Evolutionary conservation across 148 eudicot genomes (phyloP).

Genomic region (Spergularia bocconei): DNA sequence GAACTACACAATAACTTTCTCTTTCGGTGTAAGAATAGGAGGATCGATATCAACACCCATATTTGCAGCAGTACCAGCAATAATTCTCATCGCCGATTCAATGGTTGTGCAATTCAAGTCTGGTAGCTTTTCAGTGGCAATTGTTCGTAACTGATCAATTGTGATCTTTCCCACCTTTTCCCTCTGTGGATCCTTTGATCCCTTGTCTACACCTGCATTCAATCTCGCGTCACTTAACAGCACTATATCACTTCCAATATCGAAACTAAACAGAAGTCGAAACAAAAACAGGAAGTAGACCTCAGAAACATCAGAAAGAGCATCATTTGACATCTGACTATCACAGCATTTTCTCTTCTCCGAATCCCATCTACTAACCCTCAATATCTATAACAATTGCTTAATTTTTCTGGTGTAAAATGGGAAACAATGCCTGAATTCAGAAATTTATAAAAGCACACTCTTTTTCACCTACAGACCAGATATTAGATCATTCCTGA

Average conservation of each 20-base stretch:
- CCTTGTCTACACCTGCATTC: slow-evolving; percentile 80
- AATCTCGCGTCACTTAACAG: neutral
- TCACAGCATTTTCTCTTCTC: neutral
- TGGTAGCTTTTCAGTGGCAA: slow-evolving; percentile 86
- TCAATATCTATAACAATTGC: too few relatives aligned
- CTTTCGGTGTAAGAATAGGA: slow-evolving; percentile 69
- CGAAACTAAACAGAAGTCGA: too few relatives aligned
- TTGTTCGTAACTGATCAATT: slow-evolving; percentile 66
- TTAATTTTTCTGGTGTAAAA: too few relatives aligned
- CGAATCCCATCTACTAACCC: too few relatives aligned
- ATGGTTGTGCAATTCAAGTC: slow-evolving; percentile 79
- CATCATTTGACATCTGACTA: neutral
- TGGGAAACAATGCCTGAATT: too few relatives aligned
- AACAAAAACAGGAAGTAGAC: neutral
- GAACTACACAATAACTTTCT: slow-evolving; percentile 42
- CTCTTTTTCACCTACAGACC: too few relatives aligned
- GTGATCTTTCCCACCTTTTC: slow-evolving; percentile 87
- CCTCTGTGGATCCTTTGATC: slow-evolving; percentile 77
- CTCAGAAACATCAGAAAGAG: neutral
- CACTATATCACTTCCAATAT: neutral
- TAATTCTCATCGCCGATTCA: slow-evolving; percentile 95
- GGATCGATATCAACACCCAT: slow-evolving; percentile 97
- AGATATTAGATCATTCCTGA: too few relatives aligned
- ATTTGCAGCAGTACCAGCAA: slow-evolving; percentile 95
- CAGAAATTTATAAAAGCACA: too few relatives aligned